Percentiles rank a stretch among this genome's conserved stretches.
Evolutionary conservation across 495 filamentous ascomycete genomes (phyloP).

Genomic region (Penicillium odoratum): DNA sequence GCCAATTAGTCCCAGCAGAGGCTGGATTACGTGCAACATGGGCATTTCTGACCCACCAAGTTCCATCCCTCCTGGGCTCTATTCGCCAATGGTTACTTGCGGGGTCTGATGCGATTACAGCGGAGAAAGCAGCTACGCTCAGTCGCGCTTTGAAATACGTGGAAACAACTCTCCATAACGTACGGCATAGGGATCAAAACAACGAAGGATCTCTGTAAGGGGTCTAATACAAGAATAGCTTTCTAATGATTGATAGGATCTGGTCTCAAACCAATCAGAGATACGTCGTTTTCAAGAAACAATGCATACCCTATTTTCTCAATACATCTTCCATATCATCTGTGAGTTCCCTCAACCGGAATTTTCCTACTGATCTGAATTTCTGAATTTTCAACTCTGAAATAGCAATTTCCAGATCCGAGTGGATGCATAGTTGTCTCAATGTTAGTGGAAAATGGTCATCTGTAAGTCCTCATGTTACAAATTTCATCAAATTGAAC

Average conservation of each 20-base stretch:
- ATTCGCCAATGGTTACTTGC: not conserved
- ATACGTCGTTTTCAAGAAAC: too few species aligned
- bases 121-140: not conserved
- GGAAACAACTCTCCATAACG: not conserved
- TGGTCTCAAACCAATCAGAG: too few species aligned
- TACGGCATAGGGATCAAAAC: not conserved
- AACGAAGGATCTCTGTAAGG: not conserved
- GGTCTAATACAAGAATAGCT: not conserved
- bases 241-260: too few species aligned
- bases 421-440: not conserved
- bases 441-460: not conserved
- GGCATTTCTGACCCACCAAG: not conserved
- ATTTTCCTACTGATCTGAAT: too few species aligned
- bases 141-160: not conserved
- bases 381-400: too few species aligned
- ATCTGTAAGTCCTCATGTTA: not conserved
- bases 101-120: not conserved
- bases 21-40: not conserved
- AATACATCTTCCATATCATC: too few species aligned
- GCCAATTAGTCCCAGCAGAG: not conserved
- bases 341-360: too few species aligned
- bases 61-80: not conserved
- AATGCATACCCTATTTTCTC: too few species aligned
- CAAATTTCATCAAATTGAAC: not conserved
- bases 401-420: too few species aligned